Evolutionary conservation across 208 protist genomes (phyloP).

Genomic region (Wallacemonas sp.): DNA sequence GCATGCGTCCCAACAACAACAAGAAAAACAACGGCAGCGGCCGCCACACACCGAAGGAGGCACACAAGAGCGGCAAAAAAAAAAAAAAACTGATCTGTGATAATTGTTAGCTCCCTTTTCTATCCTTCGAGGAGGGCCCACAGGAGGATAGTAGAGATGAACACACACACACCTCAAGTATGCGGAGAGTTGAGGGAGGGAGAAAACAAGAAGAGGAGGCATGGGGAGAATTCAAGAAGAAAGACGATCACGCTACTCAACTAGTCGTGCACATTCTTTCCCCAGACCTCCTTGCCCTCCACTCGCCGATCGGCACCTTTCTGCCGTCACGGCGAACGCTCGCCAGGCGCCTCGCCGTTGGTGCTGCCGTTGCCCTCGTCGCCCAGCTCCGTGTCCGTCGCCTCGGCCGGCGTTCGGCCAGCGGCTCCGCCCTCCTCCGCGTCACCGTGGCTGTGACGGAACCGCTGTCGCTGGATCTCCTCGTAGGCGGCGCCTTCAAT

Average conservation of each 20-base stretch:
- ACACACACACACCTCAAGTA: too few relatives aligned
- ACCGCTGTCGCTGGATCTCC: constrained; percentile 45
- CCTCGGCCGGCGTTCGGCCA: constrained; percentile 6
- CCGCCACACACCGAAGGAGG: too few relatives aligned
- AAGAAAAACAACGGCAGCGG: too few relatives aligned
- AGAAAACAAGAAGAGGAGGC: not conserved
- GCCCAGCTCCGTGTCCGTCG: not conserved
- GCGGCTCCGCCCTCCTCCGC: constrained; percentile 20
- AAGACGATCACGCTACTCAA: too few relatives aligned
- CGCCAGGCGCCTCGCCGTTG: not conserved
- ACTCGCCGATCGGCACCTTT: too few relatives aligned
- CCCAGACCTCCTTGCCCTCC: too few relatives aligned
- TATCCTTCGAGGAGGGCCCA: too few relatives aligned
- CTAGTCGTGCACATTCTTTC: too few relatives aligned
- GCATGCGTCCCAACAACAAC: too few relatives aligned
- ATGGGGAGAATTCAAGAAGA: not conserved
- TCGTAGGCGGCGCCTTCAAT: constrained; percentile 64
- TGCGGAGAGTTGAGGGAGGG: constrained; percentile 4
- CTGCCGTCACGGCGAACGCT: not conserved
- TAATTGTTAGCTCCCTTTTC: too few relatives aligned
- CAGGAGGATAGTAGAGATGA: too few relatives aligned
- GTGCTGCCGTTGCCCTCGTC: constrained; percentile 18
- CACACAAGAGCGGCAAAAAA: constrained; percentile 8
- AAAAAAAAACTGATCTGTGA: constrained; percentile 1
- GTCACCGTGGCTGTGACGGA: constrained; percentile 24